Conservation (phyloP, 345 rosid genomes). For the Citropsis articulata region DNA sequence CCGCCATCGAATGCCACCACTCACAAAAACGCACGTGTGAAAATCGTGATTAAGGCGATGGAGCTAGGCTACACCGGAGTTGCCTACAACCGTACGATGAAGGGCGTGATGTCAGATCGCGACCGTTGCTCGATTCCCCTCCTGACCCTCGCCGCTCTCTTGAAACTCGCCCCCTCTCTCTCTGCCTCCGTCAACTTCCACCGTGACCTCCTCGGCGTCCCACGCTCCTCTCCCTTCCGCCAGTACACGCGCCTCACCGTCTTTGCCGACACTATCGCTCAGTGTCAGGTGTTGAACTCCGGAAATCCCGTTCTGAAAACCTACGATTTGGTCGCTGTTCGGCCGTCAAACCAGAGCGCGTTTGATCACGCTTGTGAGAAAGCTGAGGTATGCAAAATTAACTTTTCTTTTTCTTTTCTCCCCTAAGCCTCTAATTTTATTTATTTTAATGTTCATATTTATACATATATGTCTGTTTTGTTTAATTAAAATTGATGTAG, state of each 20-base stretch:
- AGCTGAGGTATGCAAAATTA: slow-evolving; percentile 49
- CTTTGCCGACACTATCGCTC: slow-evolving; percentile 47
- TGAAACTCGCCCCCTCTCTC: slow-evolving; percentile 53
- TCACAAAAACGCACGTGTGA: slow-evolving; percentile 42
- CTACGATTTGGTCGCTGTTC: slow-evolving; percentile 73
- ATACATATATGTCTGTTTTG: no score
- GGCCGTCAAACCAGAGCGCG: slow-evolving; percentile 65
- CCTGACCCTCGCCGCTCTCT: slow-evolving; percentile 62
- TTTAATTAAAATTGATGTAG: slow-evolving; percentile 25
- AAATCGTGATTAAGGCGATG: slow-evolving; percentile 62
- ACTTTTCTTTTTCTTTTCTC: background rate
- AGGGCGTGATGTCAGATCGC: slow-evolving; percentile 55
- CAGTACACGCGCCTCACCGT: slow-evolving; percentile 90
- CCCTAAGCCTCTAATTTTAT: background rate
- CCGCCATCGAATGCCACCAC: slow-evolving; percentile 19
- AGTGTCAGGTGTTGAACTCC: slow-evolving; percentile 57
- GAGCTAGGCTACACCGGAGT: slow-evolving; percentile 73
- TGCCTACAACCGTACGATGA: slow-evolving; percentile 55
- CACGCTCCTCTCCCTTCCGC: slow-evolving; percentile 65
- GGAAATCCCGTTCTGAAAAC: slow-evolving; percentile 69
- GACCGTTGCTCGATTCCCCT: slow-evolving; percentile 59
- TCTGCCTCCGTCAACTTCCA: slow-evolving; percentile 66
- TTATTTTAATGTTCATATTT: background rate
- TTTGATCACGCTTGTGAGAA: slow-evolving; percentile 71
- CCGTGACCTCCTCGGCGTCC: slow-evolving; percentile 68